A percentile compares a stretch with the other conserved stretches of the same genome.
These are phyloP conservation scores for Erysimum pusillum DNA, from an alignment of 441 rosid genomes.

Conservation along the genomic window DNA sequence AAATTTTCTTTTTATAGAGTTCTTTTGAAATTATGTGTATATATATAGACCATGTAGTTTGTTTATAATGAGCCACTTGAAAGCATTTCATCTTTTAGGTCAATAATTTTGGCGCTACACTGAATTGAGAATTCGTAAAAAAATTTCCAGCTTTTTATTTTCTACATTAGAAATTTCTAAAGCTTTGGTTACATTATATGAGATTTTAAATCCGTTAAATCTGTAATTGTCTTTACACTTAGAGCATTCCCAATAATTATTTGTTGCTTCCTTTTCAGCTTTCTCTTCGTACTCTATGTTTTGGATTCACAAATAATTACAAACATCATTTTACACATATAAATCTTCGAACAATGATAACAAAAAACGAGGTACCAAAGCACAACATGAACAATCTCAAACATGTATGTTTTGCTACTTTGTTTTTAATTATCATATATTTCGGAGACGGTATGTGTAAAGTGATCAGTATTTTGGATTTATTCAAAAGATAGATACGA, in stretches of 20 bases:
- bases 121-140: too few species aligned
- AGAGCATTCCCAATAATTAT: not conserved
- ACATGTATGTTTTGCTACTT: not conserved
- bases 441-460: not conserved
- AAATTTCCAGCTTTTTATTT: too few species aligned
- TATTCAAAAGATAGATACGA: not conserved
- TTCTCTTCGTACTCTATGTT: not conserved
- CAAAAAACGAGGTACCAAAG: not conserved
- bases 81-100: too few species aligned
- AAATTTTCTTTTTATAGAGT: too few species aligned
- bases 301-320: not conserved
- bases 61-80: too few species aligned
- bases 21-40: too few species aligned
- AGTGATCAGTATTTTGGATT: not conserved
- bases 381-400: not conserved
- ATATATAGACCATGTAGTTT: too few species aligned
- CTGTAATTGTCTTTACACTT: not conserved
- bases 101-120: too few species aligned
- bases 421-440: not conserved
- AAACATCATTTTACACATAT: not conserved
- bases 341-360: not conserved
- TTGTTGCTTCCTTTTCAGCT: not conserved
- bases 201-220: too few species aligned
- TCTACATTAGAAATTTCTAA: too few species aligned
- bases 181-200: too few species aligned